Base-by-base conservation (phyloP, 305 asterid genomes). In the Fraxinus floribunda region DNA sequence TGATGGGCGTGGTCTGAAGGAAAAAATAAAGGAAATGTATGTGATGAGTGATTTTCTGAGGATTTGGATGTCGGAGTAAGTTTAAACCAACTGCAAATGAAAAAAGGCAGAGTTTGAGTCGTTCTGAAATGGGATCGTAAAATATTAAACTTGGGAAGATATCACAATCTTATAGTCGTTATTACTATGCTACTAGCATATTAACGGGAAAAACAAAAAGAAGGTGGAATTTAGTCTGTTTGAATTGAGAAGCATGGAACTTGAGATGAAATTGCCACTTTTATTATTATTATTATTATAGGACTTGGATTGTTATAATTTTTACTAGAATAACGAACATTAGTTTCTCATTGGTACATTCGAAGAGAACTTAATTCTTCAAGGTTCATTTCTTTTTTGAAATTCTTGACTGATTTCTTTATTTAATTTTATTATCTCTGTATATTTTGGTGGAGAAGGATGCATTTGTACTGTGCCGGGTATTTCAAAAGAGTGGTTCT, bases 401-500 rank as follows among this genome's bases (percentile, higher is more conserved):
- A 34, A 32, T 24, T 75, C 52, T 26, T 46, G 15, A 44, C 38
- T 2, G 24, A 68, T 26, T 30, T 72, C 6, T 81, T 76, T 83
- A 32, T 35, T 84, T 77, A 75, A 74, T 81, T 77, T 52, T 29
- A 52, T 16, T 2, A 34, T 72, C 44, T 15, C 5, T 49, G 11
- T 57, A 5, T 60, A 6, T 86, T 82, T 84, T 82, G 82, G 78
- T 85, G 87, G 81, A 70, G 85, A 83, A 93, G 99, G 98, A 94
- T 85, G 91, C 98, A 34, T 92, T 85, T 83, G 99, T 97, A 71
- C 87, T 97, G 15, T 97, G 99, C 83, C 92, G 99, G 83, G 90
- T 97, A 82, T 97, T 92, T 87, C 99, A 97, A 90, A 97, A 97
- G 88, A 94, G 99, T 90, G 99, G 99, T 71, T 83, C 98, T 1